phyloP scores from a whole-genome alignment of 768 basidiomycete species.

The Phaeolepiota aurea region DNA sequence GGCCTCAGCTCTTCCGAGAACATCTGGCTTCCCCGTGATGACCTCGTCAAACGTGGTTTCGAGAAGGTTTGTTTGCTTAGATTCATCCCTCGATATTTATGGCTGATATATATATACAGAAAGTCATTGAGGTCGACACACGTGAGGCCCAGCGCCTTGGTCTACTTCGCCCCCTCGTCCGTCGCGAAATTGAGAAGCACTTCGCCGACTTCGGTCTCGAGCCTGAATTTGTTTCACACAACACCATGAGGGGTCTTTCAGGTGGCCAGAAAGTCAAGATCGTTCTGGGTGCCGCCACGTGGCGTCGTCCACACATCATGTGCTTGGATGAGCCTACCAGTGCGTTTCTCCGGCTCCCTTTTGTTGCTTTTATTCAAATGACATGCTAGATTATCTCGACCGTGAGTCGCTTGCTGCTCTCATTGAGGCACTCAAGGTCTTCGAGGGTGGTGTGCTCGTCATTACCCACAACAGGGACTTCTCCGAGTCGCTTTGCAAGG shows the following conservation, averaged over 20 bases:
- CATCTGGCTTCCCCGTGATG: constrained; percentile 95
- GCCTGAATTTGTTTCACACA: constrained; percentile 98
- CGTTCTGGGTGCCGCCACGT: constrained; percentile 95
- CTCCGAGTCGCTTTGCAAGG: constrained; percentile 95
- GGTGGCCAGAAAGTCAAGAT: constrained; percentile 99
- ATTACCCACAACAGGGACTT: constrained; percentile 99
- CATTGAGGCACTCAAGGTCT: constrained; percentile 95
- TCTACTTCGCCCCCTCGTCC: constrained; percentile 92
- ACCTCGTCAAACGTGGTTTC: constrained; percentile 95
- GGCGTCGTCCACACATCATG: constrained; percentile 97
- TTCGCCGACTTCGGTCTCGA: constrained; percentile 99
- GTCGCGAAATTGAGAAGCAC: constrained; percentile 98
- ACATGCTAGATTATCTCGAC: constrained; percentile 83
- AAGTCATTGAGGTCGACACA: constrained; percentile 95
- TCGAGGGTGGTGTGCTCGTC: constrained; percentile 96
- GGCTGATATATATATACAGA: constrained; percentile 32
- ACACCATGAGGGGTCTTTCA: constrained; percentile 97
- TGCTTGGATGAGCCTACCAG: constrained; percentile 96
- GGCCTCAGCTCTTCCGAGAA: constrained; percentile 93
- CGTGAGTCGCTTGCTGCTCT: constrained; percentile 98
- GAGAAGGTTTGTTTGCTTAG: constrained; percentile 59
- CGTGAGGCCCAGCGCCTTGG: constrained; percentile 96
- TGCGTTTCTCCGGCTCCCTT: constrained; percentile 19
- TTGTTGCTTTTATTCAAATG: constrained; percentile 7
- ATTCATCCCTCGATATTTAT: constrained; percentile 6